Evolutionary conservation across 129 eudicot genomes (phyloP), one percentile per base, ranked within the genome.

Genomic region (Artemisia tridentata): DNA sequence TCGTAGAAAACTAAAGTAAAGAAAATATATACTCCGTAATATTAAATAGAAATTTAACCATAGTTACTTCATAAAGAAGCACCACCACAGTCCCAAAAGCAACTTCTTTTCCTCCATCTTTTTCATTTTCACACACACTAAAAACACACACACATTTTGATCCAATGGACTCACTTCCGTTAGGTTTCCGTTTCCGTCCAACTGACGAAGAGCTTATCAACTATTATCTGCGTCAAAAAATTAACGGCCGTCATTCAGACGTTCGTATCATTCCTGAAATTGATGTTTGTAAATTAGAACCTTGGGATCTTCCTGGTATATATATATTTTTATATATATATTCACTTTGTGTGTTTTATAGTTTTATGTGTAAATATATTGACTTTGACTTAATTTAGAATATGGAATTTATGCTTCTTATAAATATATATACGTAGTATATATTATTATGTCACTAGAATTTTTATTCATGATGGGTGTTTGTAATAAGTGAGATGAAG

Each of bases 251-350:
- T 17, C 86, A 83, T 72, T 78, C 88, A 10, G 84, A 79, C 38
- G 88, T 86, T 38, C 72, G 72, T 17, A 82, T 86, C 73, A 86
- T 86, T 74, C 88, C 88, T 0, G 88, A 86, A 69, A 65, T 83
- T 47, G 92, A 86, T 45, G 88, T 86, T 63, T 86, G 88, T 83
- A 86, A 83, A 68, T 65, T 86, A 77, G 92, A 86, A 80, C 92
- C 92, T 3, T 83, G 88, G 88, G 92, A 86, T 69, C 78, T 86
- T 8, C 92, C 92, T 55, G 84, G 92, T 51, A 13, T 51, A 5
- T 12, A 5, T 14, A 4, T 51, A 14, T 38, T 19, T 11, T 63
- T 38, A 3, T 13, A 48, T 54, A 57, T 74, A 10, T 65, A 11
- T 5, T 71, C 50, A 27, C 52, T 2, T 71, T 58, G 47, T 60